Conservation (phyloP, 2,329 filamentous ascomycete species). For the Corinectria fuckeliana region DNA sequence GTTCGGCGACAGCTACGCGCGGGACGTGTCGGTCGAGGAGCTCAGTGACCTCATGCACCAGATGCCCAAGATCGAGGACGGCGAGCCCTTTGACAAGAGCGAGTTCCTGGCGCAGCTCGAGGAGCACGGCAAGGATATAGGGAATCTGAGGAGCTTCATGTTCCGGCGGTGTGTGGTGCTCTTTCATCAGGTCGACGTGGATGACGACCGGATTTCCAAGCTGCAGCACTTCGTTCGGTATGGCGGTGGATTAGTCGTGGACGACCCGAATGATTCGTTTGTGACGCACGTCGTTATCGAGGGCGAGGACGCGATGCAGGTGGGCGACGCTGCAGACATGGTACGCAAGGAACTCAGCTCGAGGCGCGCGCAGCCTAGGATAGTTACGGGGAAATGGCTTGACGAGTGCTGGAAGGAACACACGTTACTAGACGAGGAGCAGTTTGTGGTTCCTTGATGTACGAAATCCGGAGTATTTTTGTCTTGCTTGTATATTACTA, state of each 20-base stretch:
- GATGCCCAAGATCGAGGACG: constrained; percentile 58
- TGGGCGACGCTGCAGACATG: constrained; percentile 47
- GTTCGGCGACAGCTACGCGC: constrained; percentile 82
- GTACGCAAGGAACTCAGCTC: constrained; percentile 55
- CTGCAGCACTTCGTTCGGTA: constrained; percentile 69
- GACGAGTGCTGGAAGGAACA: constrained; percentile 79
- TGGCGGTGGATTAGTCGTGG: constrained; percentile 66
- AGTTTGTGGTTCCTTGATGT: constrained; percentile 47
- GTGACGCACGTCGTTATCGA: constrained; percentile 77
- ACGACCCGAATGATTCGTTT: constrained; percentile 55
- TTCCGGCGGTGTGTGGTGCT: constrained; percentile 56
- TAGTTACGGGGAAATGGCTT: constrained; percentile 77
- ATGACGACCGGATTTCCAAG: constrained; percentile 46
- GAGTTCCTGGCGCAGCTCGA: constrained; percentile 62
- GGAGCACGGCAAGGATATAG: constrained; percentile 60
- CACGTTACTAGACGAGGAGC: constrained; percentile 82
- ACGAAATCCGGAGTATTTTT: constrained; percentile 17
- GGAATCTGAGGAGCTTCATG: constrained; percentile 56
- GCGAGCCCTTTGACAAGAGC: constrained; percentile 50
- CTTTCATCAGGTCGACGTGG: constrained; percentile 44
- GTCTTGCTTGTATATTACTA: constrained; percentile 29
- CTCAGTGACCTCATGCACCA: constrained; percentile 58
- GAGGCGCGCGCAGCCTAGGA: constrained; percentile 64
- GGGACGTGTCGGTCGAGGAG: constrained; percentile 71
- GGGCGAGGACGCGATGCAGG: constrained; percentile 48